Evolutionary conservation across 139 green algal species (phyloP).

Genomic region (Ettlia oleoabundans): DNA sequence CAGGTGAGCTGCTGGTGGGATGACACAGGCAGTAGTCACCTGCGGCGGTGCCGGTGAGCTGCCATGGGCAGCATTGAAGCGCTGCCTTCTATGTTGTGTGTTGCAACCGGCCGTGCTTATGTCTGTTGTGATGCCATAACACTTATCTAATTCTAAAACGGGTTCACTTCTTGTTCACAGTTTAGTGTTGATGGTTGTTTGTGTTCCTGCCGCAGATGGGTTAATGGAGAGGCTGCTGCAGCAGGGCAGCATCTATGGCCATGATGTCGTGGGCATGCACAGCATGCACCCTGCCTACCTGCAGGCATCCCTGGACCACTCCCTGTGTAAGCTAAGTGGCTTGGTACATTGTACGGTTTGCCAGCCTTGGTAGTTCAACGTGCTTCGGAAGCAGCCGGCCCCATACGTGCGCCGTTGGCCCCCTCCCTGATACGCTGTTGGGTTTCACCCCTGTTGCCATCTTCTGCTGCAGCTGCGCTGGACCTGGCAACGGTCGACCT

Average conservation of each 20-base stretch:
- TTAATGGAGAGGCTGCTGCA: constrained; percentile 7
- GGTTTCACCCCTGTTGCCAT: too few species aligned
- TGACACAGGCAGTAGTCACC: not conserved
- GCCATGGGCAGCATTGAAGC: not conserved
- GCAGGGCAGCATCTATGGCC: not conserved
- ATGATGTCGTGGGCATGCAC: constrained; percentile 49
- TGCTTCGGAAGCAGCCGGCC: too few species aligned
- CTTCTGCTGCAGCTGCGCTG: too few species aligned
- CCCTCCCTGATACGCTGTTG: too few species aligned
- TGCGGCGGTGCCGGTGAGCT: not conserved
- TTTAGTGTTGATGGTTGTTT: too few species aligned
- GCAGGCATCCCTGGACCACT: constrained; percentile 51
- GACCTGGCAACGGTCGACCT: constrained; percentile 70
- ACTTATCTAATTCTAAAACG: not conserved
- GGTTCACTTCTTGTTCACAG: not conserved
- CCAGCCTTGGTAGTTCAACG: too few species aligned
- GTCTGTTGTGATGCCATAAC: not conserved
- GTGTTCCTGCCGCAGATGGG: constrained; percentile 7
- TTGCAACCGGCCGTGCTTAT: not conserved
- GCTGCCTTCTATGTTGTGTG: not conserved
- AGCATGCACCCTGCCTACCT: constrained; percentile 67
- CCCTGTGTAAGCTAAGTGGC: constrained; percentile 49
- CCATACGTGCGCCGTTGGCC: too few species aligned
- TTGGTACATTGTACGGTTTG: too few species aligned
- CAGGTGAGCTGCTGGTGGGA: not conserved